Evolutionary conservation across 805 yeast species (phyloP).

Genomic region (Cyberlindnera meyerae): DNA sequence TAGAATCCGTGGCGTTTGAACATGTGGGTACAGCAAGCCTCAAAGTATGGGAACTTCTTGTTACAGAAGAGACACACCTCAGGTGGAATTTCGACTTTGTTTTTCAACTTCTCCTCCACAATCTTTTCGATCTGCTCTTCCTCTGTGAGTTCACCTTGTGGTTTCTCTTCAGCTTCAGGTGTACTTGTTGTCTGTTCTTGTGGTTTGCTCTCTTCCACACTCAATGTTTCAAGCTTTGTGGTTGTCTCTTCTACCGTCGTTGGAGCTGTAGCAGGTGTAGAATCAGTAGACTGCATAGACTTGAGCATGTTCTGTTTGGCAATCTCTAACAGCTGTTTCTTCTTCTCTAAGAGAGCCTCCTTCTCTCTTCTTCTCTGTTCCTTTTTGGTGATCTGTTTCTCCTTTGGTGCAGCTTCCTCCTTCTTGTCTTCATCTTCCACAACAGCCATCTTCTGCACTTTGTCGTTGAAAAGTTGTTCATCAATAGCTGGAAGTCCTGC

Average conservation of each 20-base stretch:
- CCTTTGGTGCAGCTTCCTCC: constrained; percentile 14
- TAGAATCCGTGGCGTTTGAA: constrained; percentile 73
- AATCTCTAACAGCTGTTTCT: constrained; percentile 34
- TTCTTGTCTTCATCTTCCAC: constrained; percentile 19
- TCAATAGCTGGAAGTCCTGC: constrained; percentile 77
- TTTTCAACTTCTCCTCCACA: constrained; percentile 34
- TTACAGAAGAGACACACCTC: constrained; percentile 52
- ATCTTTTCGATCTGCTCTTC: constrained; percentile 35
- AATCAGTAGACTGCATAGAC: constrained; percentile 18
- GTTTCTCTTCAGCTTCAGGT: constrained; percentile 3
- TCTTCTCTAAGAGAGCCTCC: constrained; percentile 38
- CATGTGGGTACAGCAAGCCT: constrained; percentile 68
- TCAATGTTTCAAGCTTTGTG: not conserved
- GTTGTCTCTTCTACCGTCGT: not conserved
- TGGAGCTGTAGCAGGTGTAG: not conserved
- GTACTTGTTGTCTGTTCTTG: constrained; percentile 1
- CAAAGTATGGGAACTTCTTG: constrained; percentile 41
- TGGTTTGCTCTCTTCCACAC: constrained; percentile 1
- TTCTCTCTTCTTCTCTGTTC: constrained; percentile 38
- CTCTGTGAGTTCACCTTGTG: constrained; percentile 27
- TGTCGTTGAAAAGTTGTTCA: constrained; percentile 63
- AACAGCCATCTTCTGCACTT: constrained; percentile 38
- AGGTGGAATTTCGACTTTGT: constrained; percentile 42
- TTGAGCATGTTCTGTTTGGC: constrained; percentile 37
- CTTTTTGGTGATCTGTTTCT: constrained; percentile 35